Evolutionary conservation across 768 basidiomycete species (phyloP).

Genomic region (Calocybe gangraenosa): DNA sequence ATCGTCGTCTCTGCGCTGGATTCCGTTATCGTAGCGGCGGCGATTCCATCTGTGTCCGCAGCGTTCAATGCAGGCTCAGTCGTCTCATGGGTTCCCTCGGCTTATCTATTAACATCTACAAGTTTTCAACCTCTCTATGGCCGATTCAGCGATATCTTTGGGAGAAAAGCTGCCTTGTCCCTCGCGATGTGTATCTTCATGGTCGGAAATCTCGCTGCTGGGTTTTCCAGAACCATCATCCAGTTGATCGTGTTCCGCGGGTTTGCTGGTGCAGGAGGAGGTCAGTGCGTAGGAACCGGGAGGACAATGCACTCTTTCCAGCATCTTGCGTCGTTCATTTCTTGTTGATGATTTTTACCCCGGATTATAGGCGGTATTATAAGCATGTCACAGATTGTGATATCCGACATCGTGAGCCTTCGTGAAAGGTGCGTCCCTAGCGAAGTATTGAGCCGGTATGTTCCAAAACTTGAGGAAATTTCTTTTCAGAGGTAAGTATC

Average conservation of each 20-base stretch:
- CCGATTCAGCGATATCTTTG: slow-evolving; percentile 64
- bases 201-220: slow-evolving; percentile 61
- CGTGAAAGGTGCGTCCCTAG: slow-evolving; percentile 47
- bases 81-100: slow-evolving; percentile 69
- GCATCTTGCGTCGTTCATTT: not conserved
- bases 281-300: slow-evolving; percentile 15
- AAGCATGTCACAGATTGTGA: slow-evolving; percentile 67
- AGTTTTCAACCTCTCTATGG: slow-evolving; percentile 61
- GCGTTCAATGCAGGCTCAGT: slow-evolving; percentile 63
- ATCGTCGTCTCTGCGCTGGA: slow-evolving; percentile 61
- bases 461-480: not conserved
- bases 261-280: slow-evolving; percentile 66
- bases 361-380: slow-evolving; percentile 51
- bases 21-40: slow-evolving; percentile 71
- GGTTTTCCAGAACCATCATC: slow-evolving; percentile 59
- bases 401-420: slow-evolving; percentile 69
- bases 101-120: slow-evolving; percentile 65
- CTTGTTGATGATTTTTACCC: not conserved
- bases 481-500: slow-evolving; percentile 61
- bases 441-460: not conserved
- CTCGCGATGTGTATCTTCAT: slow-evolving; percentile 61
- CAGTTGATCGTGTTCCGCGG: slow-evolving; percentile 69
- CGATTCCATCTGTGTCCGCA: slow-evolving; percentile 65
- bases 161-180: slow-evolving; percentile 56
- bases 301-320: not conserved